Base-by-base conservation (phyloP, 2,329 filamentous ascomycete genomes). In the Fusarium sarcochroum region DNA sequence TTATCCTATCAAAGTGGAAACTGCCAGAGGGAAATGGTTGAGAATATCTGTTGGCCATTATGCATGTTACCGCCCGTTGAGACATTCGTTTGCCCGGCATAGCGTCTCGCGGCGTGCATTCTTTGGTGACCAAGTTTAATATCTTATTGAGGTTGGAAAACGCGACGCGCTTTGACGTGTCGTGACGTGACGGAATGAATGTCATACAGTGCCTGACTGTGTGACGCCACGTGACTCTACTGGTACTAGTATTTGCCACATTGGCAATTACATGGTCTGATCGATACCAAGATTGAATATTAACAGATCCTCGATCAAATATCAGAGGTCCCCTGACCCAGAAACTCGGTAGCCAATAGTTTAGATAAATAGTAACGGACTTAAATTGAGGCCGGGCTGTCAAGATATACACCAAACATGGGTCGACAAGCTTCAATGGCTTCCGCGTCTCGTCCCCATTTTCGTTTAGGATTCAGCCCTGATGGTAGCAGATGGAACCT, bases 391-490 rank as follows among this genome's bases (percentile, higher is more conserved):
- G 37, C 23, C 42, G 23, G 40, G 41, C 25, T 37, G 42, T 49
- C 40, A 63, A 44, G 44, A 60, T 23, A 68, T 25, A 48, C 45
- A 45, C 48, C 50, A 58, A 27, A 52, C 48, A 49, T 25, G 41
- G 44, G 48, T 53, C 46, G 38, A 42, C 47, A 61, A 48, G 32
- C 42, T 63, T 62, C 46, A 70, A 70, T 62, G 48, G 52, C 51
- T 54, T 60, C 60, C 64, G 49, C 41, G 53, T 45, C 38, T 53
- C 13, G 58, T 59, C 69, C 45, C 69, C 69, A 70, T 72, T 72
- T 63, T 66, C 57, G 58, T 68, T 76, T 78, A 76, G 76, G 76
- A 75, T 77, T 70, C 74, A 79, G 77, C 77, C 77, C 77, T 79
- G 71, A 70, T 67, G 62, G 66, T 58, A 67, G 65, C 44, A 62